Conservation (phyloP, 176 grass and related monocot species). For the Cenchrus americanus region DNA sequence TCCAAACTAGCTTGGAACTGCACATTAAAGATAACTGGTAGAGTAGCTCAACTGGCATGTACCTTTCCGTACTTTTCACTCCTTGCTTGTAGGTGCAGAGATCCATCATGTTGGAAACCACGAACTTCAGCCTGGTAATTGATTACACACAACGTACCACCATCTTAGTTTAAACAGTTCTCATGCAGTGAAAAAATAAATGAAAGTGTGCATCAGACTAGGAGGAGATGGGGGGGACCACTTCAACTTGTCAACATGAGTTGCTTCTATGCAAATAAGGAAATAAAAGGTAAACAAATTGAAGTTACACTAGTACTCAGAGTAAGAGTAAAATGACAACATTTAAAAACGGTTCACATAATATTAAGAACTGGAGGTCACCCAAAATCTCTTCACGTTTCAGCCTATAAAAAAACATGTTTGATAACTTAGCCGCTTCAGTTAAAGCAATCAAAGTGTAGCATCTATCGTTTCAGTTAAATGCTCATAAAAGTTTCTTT, state of each 20-base stretch:
- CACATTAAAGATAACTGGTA: background rate
- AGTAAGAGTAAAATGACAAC: background rate
- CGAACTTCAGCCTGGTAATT: slow-evolving; percentile 86
- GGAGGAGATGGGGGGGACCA: background rate
- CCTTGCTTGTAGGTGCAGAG: slow-evolving; percentile 93
- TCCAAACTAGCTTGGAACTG: background rate
- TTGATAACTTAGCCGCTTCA: background rate
- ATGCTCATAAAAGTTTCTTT: background rate
- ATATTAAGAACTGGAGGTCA: background rate
- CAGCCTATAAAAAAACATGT: background rate
- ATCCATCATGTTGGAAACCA: slow-evolving; percentile 94
- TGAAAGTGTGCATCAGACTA: background rate
- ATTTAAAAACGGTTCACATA: background rate
- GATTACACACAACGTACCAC: slow-evolving; percentile 29
- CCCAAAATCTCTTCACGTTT: background rate
- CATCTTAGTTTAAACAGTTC: slow-evolving; percentile 11
- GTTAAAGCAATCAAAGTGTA: background rate
- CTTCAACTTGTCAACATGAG: background rate
- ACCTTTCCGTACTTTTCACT: slow-evolving; percentile 99
- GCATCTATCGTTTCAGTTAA: too few relatives aligned
- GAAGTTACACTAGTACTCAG: background rate
- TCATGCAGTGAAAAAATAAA: background rate
- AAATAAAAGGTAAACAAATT: background rate
- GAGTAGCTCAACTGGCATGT: slow-evolving; percentile 14
- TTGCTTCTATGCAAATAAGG: slow-evolving; percentile 1